phyloP scores from a whole-genome alignment of 441 rosid species.

The Bruguiera hainesii region DNA sequence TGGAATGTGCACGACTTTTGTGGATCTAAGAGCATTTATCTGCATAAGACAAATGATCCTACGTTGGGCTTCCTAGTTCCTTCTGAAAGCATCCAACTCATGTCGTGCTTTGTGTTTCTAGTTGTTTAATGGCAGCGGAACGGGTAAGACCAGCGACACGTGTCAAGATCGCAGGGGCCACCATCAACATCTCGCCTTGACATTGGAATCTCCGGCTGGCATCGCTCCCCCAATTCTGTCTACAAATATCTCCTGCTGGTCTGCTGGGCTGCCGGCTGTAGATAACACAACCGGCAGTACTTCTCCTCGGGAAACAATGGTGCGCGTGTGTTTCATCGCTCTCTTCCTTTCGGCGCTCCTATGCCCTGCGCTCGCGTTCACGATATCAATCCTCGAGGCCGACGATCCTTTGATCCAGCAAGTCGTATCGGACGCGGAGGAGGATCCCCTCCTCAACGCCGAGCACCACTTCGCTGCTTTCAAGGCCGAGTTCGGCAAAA shows the following conservation, averaged over 20 bases:
- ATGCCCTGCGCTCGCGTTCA: constrained; percentile 1
- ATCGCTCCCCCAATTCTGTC: too few species aligned
- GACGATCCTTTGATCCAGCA: constrained; percentile 65
- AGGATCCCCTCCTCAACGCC: constrained; percentile 34
- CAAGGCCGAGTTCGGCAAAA: constrained; percentile 60
- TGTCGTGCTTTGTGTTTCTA: not conserved
- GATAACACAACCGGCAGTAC: not conserved
- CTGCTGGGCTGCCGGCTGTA: not conserved
- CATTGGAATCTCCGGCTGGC: not conserved
- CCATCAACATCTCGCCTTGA: not conserved
- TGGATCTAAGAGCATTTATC: too few species aligned
- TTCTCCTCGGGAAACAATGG: constrained; percentile 10
- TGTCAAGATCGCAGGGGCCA: constrained; percentile 5
- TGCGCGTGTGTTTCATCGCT: constrained; percentile 5
- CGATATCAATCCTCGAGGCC: constrained; percentile 17
- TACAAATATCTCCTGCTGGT: too few species aligned
- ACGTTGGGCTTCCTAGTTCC: too few species aligned
- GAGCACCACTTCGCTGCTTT: constrained; percentile 69
- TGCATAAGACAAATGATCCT: too few species aligned
- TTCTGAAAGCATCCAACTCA: too few species aligned
- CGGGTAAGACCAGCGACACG: not conserved
- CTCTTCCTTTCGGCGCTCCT: constrained; percentile 4
- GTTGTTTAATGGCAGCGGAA: not conserved
- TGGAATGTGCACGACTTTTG: too few species aligned
- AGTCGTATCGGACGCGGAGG: constrained; percentile 49